Evolutionary conservation across 1,284 basidiomycete genomes (phyloP), one percentile per base, ranked within the genome.

Genomic region (Xerocomus tenax): DNA sequence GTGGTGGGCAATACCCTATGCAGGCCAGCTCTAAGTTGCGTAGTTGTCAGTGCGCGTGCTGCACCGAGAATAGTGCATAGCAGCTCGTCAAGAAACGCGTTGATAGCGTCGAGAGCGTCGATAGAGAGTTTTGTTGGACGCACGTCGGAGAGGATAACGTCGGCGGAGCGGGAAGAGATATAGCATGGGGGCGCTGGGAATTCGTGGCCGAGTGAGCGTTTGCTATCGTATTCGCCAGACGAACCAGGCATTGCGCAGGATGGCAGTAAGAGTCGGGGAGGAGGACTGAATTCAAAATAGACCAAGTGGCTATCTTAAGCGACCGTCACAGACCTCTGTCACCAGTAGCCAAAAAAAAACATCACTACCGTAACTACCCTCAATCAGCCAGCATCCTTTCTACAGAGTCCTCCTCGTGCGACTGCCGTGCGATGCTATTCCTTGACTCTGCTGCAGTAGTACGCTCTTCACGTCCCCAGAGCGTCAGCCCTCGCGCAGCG

Each of bases 71-170:
- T 77, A 50, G 74, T 79, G 68, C 81, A 78, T 50, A 97, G 74
- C 53, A 95, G 77, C 69, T 96, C 93, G 69, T 96, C 92, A 54
- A 96, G 79, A 42, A 93, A 71, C 55, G 82, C 78, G 66, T 96
- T 95, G 71, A 95, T 78, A 53, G 80, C 77, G 51, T 71, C 73
- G 45, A 95, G 78, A 15, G 88, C 83, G 39, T 88, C 81, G 15
- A 75, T 63, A 52, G 82, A 80, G 65, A 94, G 78, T 62, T 82
- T 85, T 55, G 89, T 91, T n/a, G 90, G 90, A 26, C 91, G 82
- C 52, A 92, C 80, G 60, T 94, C 91, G 50, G 88, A 91, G 46
- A 96, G 81, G 61, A 94, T 85, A 52, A 90, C 81, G 69, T 94
- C 87, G 49, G 91, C 90, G 40, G 87, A 89, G 56, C 82, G 78